phyloP scores from a whole-genome alignment of 2,329 filamentous ascomycete species.

The Bipolaris zeicola region DNA sequence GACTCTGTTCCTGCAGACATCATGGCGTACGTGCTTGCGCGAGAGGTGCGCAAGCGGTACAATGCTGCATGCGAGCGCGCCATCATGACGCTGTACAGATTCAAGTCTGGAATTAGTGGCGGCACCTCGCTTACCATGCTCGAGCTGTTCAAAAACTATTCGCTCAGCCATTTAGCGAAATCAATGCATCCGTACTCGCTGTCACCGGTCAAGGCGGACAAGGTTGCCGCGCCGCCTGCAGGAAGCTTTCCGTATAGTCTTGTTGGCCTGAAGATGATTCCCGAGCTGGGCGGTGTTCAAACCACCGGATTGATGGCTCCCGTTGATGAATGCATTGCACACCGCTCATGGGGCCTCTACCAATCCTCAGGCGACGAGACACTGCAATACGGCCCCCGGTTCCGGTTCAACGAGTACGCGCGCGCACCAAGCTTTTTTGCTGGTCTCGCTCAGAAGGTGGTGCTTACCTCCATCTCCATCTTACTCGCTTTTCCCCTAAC shows the following conservation, averaged over 20 bases:
- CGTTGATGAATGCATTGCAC: conserved; percentile 62
- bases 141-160: conserved; percentile 57
- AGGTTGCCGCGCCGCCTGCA: conserved; percentile 41
- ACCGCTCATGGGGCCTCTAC: conserved; percentile 65
- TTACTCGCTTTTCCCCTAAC: conserved; percentile 59
- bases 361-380: conserved; percentile 36
- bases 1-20: conserved; percentile 67
- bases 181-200: conserved; percentile 59
- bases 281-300: conserved; percentile 65
- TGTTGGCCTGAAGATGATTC: conserved; percentile 60
- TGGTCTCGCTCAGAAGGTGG: conserved; percentile 57
- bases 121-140: conserved; percentile 70
- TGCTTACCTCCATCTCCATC: conserved; percentile 52
- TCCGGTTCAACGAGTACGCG: conserved; percentile 63
- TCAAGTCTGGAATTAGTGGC: conserved; percentile 58
- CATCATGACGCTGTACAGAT: conserved; percentile 58
- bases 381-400: conserved; percentile 59
- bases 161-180: conserved; percentile 54
- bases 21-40: conserved; percentile 59
- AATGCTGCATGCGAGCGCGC: conserved; percentile 58
- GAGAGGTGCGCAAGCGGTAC: conserved; percentile 59
- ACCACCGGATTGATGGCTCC: conserved; percentile 60
- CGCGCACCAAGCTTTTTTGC: conserved; percentile 56
- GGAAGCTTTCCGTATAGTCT: conserved; percentile 50
- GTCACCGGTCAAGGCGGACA: conserved; percentile 51